phyloP scores from a whole-genome alignment of 225 moss, liverwort and hornwort species.

The Physcomitrium patens region DNA sequence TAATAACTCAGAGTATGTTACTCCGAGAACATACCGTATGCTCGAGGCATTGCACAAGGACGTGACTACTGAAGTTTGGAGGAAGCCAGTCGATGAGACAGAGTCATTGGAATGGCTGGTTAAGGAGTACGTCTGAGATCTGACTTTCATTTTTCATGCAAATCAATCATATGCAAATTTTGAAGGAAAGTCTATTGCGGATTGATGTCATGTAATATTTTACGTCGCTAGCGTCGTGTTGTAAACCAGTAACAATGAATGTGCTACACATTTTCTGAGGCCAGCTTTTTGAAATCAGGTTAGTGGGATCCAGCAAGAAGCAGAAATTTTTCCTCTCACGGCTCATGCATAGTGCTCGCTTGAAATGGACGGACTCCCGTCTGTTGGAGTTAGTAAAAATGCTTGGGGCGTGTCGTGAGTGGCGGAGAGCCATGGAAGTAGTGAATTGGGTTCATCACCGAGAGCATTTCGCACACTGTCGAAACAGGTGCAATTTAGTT shows the following conservation, averaged over 20 bases:
- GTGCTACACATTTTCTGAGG: conserved; percentile 12
- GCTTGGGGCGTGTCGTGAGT: conserved; percentile 77
- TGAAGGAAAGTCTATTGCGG: not conserved
- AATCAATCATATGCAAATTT: not conserved
- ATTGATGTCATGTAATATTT: not conserved
- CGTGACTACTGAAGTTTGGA: conserved; percentile 37
- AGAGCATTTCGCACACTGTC: conserved; percentile 70
- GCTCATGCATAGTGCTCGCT: conserved; percentile 84
- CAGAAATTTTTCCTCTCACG: conserved; percentile 68
- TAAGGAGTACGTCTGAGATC: conserved; percentile 59
- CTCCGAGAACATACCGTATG: conserved; percentile 22
- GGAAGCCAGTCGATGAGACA: conserved; percentile 61
- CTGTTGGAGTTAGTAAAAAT: conserved; percentile 70
- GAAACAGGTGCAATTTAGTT: conserved; percentile 65
- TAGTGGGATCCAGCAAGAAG: conserved; percentile 57
- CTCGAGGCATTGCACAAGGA: conserved; percentile 51
- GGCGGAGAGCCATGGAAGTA: conserved; percentile 86
- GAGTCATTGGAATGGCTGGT: conserved; percentile 92
- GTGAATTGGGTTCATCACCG: conserved; percentile 82
- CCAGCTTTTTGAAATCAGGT: conserved; percentile 44
- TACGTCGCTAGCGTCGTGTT: not conserved
- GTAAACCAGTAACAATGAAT: conserved; percentile 12
- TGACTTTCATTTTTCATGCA: conserved; percentile 11
- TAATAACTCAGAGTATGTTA: conserved; percentile 21
- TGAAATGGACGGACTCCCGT: conserved; percentile 88